Base-by-base conservation (phyloP, 306 rosid species). In the Cicer yamashitae region DNA sequence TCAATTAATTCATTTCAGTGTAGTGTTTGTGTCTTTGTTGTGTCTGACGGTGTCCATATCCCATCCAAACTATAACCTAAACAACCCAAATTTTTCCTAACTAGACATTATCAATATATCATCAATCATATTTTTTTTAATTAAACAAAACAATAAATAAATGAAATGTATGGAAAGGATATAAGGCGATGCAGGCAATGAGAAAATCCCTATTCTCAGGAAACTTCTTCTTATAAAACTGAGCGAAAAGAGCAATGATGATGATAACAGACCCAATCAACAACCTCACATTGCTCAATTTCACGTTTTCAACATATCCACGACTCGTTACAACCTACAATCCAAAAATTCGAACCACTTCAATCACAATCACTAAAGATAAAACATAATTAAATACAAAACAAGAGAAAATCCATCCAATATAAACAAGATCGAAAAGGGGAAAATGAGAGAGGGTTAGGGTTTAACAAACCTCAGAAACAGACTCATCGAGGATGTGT, bases 211-310 rank as follows among this genome's bases (percentile, higher is more conserved):
- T 85, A 70, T 92, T 96, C 78, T 92, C 99, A 17, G 99, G 97
- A 71, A 92, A 96, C 83, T 90, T 92, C 82, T 92, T 96, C 77
- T 89, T 94, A 91, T 96, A 92, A 64, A 96, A 96, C 72, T 96
- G 99, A 54, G 98, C 98, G 8, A 92, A 83, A 22, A 96, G 89
- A 56, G 98, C 99, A 70, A 96, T 87, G 74, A 82, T 82, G 11
- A 92, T 92, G 52, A 96, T 86, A 38, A 90, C 52, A 22, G 88
- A 47, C n/a, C 99, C 98, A 74, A 96, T 70, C 6, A 84, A 38
- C 71, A 96, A 53, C 81, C 84, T 88, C 5, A 83, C 65, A 81
- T 90, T 96, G 86, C 97, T 96, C 93, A 92, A 82, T 82, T 88
- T 89, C 86, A 96, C 93, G 54, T 96, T 92, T 84, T 92, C 97